These are phyloP conservation scores for Leptosphaerulina australis DNA, from an alignment of 2,329 filamentous ascomycete species.

Conservation along the genomic window DNA sequence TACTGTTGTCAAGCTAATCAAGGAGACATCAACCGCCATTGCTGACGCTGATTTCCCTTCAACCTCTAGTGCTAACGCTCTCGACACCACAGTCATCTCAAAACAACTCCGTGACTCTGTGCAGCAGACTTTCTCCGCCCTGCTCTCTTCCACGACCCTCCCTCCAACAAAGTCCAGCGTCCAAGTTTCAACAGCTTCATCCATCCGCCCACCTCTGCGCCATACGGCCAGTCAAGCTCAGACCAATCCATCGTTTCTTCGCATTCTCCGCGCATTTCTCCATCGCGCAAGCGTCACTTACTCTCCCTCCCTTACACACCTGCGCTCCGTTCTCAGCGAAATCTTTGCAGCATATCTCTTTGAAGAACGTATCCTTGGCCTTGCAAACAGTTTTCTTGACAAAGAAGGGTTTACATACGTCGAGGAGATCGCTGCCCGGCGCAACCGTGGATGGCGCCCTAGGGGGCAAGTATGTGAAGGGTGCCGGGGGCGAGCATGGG, in stretches of 20 bases:
- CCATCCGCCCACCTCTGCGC: slow-evolving; percentile 31
- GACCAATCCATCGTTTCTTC: slow-evolving; percentile 76
- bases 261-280: slow-evolving; percentile 86
- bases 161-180: slow-evolving; percentile 26
- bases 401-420: slow-evolving; percentile 88
- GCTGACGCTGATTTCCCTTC: slow-evolving; percentile 49
- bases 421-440: slow-evolving; percentile 71
- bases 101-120: slow-evolving; percentile 76
- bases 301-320: slow-evolving; percentile 84
- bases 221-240: slow-evolving; percentile 38
- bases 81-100: slow-evolving; percentile 68
- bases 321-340: slow-evolving; percentile 81
- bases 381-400: slow-evolving; percentile 86
- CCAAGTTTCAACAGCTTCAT: slow-evolving; percentile 25
- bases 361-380: slow-evolving; percentile 83
- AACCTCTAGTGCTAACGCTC: slow-evolving; percentile 29
- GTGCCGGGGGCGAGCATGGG: slow-evolving; percentile 84
- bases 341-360: slow-evolving; percentile 97
- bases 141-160: slow-evolving; percentile 71
- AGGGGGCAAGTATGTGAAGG: slow-evolving; percentile 85
- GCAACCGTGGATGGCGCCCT: slow-evolving; percentile 88
- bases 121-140: slow-evolving; percentile 86
- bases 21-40: slow-evolving; percentile 54
- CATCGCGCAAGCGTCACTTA: slow-evolving; percentile 74
- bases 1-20: slow-evolving; percentile 61